These are phyloP conservation scores for Blastomyces emzantsi DNA, from an alignment of 2,329 filamentous ascomycete species.

Conservation along the genomic window DNA sequence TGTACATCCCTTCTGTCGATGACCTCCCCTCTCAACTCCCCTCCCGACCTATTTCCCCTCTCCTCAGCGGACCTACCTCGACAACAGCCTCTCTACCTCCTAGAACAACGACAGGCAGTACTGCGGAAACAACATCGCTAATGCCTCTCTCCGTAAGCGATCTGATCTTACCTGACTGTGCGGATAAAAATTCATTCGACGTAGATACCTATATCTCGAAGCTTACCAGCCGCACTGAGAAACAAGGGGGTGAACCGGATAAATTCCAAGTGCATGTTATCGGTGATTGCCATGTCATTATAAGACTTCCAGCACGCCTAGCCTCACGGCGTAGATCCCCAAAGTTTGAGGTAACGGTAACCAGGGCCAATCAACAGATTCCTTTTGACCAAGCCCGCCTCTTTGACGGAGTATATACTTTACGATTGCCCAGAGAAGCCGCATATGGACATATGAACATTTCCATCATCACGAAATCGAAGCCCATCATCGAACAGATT, in stretches of 20 bases:
- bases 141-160: constrained; percentile 18
- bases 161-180: constrained; percentile 15
- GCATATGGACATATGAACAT: constrained; percentile 43
- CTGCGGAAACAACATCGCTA: constrained; percentile 23
- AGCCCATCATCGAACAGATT: constrained; percentile 28
- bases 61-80: neutral
- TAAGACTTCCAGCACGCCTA: constrained; percentile 42
- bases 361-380: constrained; percentile 33
- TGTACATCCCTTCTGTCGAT: too few relatives aligned
- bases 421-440: constrained; percentile 43
- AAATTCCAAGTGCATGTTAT: constrained; percentile 47
- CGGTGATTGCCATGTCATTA: constrained; percentile 45
- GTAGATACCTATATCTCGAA: constrained; percentile 22
- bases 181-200: constrained; percentile 17
- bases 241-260: constrained; percentile 25
- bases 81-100: neutral
- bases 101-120: constrained; percentile 16
- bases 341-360: constrained; percentile 43
- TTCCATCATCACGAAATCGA: constrained; percentile 35
- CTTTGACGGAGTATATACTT: constrained; percentile 46
- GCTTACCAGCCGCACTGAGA: constrained; percentile 19
- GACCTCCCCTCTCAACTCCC: neutral
- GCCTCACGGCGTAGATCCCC: constrained; percentile 36
- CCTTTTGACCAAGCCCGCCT: constrained; percentile 42
- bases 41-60: neutral